phyloP scores from a whole-genome alignment of 139 green algal genomes.

The Trebouxia sp. region DNA sequence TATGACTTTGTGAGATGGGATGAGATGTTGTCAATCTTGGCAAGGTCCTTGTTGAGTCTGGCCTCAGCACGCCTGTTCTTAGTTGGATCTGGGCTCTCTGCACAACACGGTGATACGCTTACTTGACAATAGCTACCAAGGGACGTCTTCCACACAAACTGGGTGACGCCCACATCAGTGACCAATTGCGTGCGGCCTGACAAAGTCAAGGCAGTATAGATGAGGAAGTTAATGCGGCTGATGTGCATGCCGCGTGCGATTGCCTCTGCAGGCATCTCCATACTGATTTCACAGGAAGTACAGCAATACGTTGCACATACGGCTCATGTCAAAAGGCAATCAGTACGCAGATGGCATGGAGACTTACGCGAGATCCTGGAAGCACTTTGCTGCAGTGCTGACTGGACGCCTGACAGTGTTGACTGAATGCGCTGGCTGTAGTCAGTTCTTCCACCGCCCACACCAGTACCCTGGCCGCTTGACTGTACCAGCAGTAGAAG shows the following conservation, averaged over 20 bases:
- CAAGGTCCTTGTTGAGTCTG: not conserved
- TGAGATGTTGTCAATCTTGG: slow-evolving; percentile 21
- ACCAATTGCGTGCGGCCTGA: too few species aligned
- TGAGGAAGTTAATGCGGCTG: too few species aligned
- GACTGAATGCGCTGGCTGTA: not conserved
- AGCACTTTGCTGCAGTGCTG: slow-evolving; percentile 1
- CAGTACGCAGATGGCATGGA: not conserved
- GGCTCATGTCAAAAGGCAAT: too few species aligned
- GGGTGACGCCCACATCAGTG: too few species aligned
- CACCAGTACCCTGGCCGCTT: not conserved
- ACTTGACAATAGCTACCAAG: too few species aligned
- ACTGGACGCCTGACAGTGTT: not conserved
- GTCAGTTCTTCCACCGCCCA: not conserved
- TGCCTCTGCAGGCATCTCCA: too few species aligned
- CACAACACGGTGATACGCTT: too few species aligned
- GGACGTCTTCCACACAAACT: too few species aligned
- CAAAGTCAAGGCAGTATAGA: too few species aligned
- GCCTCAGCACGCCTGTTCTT: slow-evolving; percentile 18
- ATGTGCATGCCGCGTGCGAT: too few species aligned
- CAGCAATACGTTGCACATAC: too few species aligned
- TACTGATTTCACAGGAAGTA: too few species aligned
- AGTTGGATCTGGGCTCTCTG: not conserved
- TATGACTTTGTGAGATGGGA: not conserved
- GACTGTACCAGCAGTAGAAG: not conserved
- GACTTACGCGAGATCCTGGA: not conserved